Evolutionary conservation across 2,329 filamentous ascomycete genomes (phyloP).

Genomic region (Bipolaris cookei): DNA sequence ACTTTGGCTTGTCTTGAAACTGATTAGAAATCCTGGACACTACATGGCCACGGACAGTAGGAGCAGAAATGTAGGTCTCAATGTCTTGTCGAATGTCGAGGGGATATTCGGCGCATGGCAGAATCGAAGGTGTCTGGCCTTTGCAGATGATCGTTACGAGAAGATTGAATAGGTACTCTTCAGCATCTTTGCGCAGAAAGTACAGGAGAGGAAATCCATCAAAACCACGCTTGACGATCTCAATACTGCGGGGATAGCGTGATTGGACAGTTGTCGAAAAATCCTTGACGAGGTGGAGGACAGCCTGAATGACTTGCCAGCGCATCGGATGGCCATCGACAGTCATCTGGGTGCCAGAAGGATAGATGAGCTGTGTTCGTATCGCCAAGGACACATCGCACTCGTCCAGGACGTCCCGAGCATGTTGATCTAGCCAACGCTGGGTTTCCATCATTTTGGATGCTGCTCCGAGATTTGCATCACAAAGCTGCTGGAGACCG

Average conservation of each 20-base stretch:
- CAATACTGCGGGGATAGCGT: slow-evolving; percentile 56
- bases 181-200: slow-evolving; percentile 56
- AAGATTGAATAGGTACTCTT: slow-evolving; percentile 34
- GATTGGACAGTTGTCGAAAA: slow-evolving; percentile 46
- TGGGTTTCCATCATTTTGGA: slow-evolving; percentile 60
- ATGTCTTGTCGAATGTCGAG: slow-evolving; percentile 32
- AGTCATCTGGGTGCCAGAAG: slow-evolving; percentile 50
- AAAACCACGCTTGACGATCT: slow-evolving; percentile 52
- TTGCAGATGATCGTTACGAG: slow-evolving; percentile 45
- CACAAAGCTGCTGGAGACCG: slow-evolving; percentile 63
- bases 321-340: slow-evolving; percentile 52
- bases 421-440: slow-evolving; percentile 56
- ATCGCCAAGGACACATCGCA: slow-evolving; percentile 56
- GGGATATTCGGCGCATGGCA: slow-evolving; percentile 34
- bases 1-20: slow-evolving; percentile 49
- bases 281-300: slow-evolving; percentile 42
- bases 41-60: slow-evolving; percentile 23
- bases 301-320: slow-evolving; percentile 48
- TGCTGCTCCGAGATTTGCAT: slow-evolving; percentile 53
- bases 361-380: slow-evolving; percentile 54
- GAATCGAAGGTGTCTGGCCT: slow-evolving; percentile 29
- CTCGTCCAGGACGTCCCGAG: slow-evolving; percentile 70
- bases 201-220: slow-evolving; percentile 62
- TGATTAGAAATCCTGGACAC: slow-evolving; percentile 29
- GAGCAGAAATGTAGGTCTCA: slow-evolving; percentile 41